phyloP scores from a whole-genome alignment of 371 early-diverging fungal species.

The Gilbertella persicaria region DNA sequence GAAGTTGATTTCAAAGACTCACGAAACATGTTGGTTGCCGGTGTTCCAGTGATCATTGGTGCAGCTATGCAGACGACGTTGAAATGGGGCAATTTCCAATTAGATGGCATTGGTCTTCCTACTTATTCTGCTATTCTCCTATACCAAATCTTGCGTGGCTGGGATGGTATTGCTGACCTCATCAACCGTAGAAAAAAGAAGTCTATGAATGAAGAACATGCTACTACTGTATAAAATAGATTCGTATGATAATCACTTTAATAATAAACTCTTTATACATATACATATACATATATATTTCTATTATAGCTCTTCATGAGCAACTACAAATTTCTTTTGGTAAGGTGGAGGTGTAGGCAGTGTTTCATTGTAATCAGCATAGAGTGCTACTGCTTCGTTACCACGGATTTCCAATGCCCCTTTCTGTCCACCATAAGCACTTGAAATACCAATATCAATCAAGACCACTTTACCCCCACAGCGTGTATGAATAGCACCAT shows the following conservation, averaged over 20 bases:
- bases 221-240: too few relatives aligned
- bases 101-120: conserved; percentile 50
- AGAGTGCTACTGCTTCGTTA: conserved; percentile 31
- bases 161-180: conserved; percentile 14
- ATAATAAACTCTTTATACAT: too few relatives aligned
- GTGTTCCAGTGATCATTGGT: conserved; percentile 48
- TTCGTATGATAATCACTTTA: too few relatives aligned
- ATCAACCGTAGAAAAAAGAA: conserved; percentile 17
- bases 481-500: conserved; percentile 63
- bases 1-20: conserved; percentile 55
- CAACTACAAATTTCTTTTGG: not conserved
- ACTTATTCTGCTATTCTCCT: conserved; percentile 39
- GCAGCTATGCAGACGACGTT: conserved; percentile 49
- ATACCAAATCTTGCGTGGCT: conserved; percentile 42
- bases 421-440: conserved; percentile 62
- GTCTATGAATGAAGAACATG: too few relatives aligned
- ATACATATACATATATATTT: too few relatives aligned
- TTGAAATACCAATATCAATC: conserved; percentile 78
- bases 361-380: conserved; percentile 18
- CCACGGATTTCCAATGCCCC: conserved; percentile 64
- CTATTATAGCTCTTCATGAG: conserved; percentile 1
- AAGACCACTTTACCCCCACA: conserved; percentile 66
- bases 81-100: conserved; percentile 42
- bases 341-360: conserved; percentile 18
- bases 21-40: conserved; percentile 56